A percentile compares a stretch with the other conserved stretches of the same genome.
Evolutionary conservation across 768 basidiomycete species (phyloP).

Genomic region (Calvatia gigantea): DNA sequence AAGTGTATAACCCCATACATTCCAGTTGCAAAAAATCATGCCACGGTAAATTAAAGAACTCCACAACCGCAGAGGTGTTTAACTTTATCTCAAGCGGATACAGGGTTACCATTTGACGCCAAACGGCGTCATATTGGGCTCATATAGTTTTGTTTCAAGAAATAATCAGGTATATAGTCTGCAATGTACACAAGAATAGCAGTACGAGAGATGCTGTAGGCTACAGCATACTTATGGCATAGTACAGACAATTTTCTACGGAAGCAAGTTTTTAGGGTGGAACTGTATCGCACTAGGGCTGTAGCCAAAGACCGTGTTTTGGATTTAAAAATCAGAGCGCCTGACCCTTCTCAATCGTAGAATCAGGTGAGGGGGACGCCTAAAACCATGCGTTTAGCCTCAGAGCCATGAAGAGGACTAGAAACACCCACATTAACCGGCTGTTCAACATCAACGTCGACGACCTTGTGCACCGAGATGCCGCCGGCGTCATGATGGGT

Average conservation of each 20-base stretch:
- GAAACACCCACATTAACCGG: slow-evolving; percentile 8
- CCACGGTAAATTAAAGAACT: too few relatives aligned
- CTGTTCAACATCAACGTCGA: slow-evolving; percentile 19
- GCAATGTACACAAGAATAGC: too few relatives aligned
- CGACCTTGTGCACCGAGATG: slow-evolving; percentile 20
- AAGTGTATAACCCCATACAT: too few relatives aligned
- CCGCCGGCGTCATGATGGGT: neutral
- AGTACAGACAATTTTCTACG: neutral
- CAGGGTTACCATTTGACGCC: too few relatives aligned
- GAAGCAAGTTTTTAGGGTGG: neutral
- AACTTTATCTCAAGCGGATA: too few relatives aligned
- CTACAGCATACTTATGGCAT: too few relatives aligned
- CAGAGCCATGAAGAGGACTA: neutral
- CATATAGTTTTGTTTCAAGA: too few relatives aligned
- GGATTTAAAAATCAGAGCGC: neutral
- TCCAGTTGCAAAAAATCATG: too few relatives aligned
- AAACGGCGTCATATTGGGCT: too few relatives aligned
- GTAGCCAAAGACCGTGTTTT: neutral
- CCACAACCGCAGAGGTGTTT: too few relatives aligned
- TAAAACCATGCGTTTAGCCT: neutral
- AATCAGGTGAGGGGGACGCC: neutral
- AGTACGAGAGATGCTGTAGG: too few relatives aligned
- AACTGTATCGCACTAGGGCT: neutral
- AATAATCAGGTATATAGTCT: too few relatives aligned
- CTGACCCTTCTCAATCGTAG: neutral